Percentiles rank a stretch among this genome's conserved stretches.
Evolutionary conservation across 495 filamentous ascomycete genomes (phyloP).

Genomic region (Rusavskia elegans): DNA sequence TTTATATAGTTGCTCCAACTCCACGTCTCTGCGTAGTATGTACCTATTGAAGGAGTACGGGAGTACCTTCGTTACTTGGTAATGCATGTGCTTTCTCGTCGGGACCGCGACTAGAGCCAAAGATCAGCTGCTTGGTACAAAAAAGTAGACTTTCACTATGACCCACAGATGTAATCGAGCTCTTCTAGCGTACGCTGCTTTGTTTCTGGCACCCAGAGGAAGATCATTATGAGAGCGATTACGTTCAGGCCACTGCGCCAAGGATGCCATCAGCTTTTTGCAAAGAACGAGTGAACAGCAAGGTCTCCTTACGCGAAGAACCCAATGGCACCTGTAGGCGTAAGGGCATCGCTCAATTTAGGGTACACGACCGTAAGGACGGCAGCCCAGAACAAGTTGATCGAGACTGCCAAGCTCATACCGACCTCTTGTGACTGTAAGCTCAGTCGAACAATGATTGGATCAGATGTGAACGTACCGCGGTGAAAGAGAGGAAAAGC

Average conservation of each 20-base stretch:
- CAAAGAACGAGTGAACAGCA: too few relatives aligned
- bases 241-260: constrained; percentile 36
- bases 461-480: constrained; percentile 12
- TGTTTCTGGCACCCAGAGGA: constrained; percentile 39
- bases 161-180: constrained; percentile 19
- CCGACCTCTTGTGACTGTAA: constrained; percentile 31
- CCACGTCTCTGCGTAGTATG: constrained; percentile 38
- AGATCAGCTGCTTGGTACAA: background rate
- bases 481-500: constrained; percentile 62
- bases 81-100: constrained; percentile 42
- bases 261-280: background rate
- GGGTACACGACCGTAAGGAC: constrained; percentile 52
- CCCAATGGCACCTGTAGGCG: background rate
- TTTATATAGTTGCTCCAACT: constrained; percentile 47
- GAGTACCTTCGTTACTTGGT: constrained; percentile 45
- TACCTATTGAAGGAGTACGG: constrained; percentile 54
- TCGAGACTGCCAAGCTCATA: constrained; percentile 60
- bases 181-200: constrained; percentile 17
- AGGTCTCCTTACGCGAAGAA: background rate
- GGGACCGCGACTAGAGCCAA: constrained; percentile 39
- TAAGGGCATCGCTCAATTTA: constrained; percentile 28
- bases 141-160: background rate
- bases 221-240: constrained; percentile 48
- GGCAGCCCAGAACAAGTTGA: constrained; percentile 49
- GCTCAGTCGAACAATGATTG: background rate